A percentile compares a stretch with the other conserved stretches of the same genome.
Conservation (phyloP, 345 rosid species). For the Carallia pectinifolia region DNA sequence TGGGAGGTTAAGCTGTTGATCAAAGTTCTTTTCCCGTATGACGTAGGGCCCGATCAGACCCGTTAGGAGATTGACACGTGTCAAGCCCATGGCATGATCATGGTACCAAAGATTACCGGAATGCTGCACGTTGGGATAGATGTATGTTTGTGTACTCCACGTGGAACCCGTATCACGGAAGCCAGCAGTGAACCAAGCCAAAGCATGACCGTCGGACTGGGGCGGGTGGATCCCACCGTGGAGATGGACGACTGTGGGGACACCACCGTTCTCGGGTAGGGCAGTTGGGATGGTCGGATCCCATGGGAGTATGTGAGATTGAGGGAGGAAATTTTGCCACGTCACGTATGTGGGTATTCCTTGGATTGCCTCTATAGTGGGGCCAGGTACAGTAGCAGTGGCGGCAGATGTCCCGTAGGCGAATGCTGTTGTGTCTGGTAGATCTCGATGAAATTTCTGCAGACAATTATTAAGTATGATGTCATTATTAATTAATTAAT, state of each 20-base stretch:
- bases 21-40: conserved; percentile 8
- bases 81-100: conserved; percentile 26
- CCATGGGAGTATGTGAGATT: conserved; percentile 24
- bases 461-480: too few species aligned
- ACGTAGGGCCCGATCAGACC: conserved; percentile 19
- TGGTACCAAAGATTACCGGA: conserved; percentile 24
- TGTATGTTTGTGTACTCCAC: conserved; percentile 10
- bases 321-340: conserved; percentile 25
- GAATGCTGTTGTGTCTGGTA: conserved; percentile 18
- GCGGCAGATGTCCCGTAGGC: conserved; percentile 17
- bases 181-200: conserved; percentile 23
- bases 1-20: conserved; percentile 11
- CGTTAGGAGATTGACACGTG: conserved; percentile 26
- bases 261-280: conserved; percentile 18
- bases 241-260: conserved; percentile 31
- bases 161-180: conserved; percentile 15
- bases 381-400: conserved; percentile 23
- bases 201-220: conserved; percentile 14
- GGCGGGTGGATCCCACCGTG: conserved; percentile 20
- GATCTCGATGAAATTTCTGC: conserved; percentile 24
- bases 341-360: conserved; percentile 1
- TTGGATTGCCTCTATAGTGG: conserved; percentile 20
- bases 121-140: conserved; percentile 7
- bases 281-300: conserved; percentile 20
- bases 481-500: too few species aligned